A percentile compares a stretch with the other conserved stretches of the same genome.
Conservation (phyloP, 208 protist species). For the Tritrichomonas foetus region DNA sequence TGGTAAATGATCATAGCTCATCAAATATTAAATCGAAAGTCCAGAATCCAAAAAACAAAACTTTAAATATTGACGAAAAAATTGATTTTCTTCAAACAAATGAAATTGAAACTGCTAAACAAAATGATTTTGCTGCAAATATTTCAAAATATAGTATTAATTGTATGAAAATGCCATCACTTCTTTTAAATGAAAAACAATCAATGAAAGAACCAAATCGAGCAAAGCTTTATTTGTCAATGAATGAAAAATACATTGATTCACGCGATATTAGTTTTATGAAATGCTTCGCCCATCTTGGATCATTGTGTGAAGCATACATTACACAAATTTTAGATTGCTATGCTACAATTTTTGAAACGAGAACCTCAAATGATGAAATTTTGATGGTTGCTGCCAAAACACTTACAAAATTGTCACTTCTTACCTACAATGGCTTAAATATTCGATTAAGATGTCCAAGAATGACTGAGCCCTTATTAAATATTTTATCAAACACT, state of each 20-base stretch:
- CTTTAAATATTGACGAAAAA: background rate
- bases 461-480: background rate
- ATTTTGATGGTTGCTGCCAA: background rate
- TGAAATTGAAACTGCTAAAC: background rate
- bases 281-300: background rate
- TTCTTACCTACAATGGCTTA: background rate
- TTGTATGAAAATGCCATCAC: background rate
- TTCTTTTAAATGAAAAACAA: background rate
- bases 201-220: background rate
- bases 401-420: background rate
- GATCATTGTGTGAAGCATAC: background rate
- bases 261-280: background rate
- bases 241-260: background rate
- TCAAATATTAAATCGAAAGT: too few relatives aligned
- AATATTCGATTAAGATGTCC: background rate
- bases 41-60: too few relatives aligned
- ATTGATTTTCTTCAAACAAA: background rate
- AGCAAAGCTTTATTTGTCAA: background rate
- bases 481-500: background rate
- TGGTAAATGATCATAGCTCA: too few relatives aligned
- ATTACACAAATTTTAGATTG: background rate
- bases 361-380: background rate
- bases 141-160: background rate
- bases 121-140: background rate
- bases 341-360: background rate